These are phyloP conservation scores for Mytilinidion resinicola DNA, from an alignment of 495 filamentous ascomycete genomes.

Conservation along the genomic window DNA sequence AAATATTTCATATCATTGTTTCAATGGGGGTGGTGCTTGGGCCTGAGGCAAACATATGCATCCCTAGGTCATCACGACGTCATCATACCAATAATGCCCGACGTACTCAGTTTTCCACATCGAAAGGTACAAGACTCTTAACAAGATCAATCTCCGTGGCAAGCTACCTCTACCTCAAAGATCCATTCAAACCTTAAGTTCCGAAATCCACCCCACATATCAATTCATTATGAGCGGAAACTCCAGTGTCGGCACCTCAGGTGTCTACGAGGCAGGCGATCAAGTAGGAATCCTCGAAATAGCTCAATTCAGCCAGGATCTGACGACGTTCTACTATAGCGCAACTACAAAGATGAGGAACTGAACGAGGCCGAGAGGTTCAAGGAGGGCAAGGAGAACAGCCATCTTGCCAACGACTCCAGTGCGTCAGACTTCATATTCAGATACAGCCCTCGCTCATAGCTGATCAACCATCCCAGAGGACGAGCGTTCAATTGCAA, in stretches of 20 bases:
- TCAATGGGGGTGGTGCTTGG: no score
- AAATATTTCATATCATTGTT: no score
- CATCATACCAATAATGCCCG: not conserved
- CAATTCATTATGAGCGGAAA: constrained; percentile 26
- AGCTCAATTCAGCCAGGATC: no score
- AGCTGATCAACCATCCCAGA: constrained; percentile 41
- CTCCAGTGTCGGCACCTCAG: constrained; percentile 49
- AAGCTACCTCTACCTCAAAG: not conserved
- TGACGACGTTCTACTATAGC: constrained; percentile 33
- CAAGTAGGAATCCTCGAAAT: constrained; percentile 31
- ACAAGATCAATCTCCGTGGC: not conserved
- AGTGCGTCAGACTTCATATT: constrained; percentile 44
- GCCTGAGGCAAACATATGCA: no score
- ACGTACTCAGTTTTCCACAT: not conserved
- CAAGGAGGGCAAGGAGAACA: constrained; percentile 59
- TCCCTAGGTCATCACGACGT: constrained; percentile 11
- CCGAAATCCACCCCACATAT: not conserved
- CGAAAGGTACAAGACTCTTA: not conserved
- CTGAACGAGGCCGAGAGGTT: constrained; percentile 49
- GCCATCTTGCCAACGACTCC: constrained; percentile 64
- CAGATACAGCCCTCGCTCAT: not conserved
- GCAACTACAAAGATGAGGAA: constrained; percentile 55
- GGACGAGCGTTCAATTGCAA: constrained; percentile 73
- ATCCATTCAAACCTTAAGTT: not conserved
- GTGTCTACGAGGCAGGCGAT: constrained; percentile 61